Evolutionary conservation across 2,329 filamentous ascomycete genomes (phyloP).

Genomic region (Aspergillus pseudotamarii): DNA sequence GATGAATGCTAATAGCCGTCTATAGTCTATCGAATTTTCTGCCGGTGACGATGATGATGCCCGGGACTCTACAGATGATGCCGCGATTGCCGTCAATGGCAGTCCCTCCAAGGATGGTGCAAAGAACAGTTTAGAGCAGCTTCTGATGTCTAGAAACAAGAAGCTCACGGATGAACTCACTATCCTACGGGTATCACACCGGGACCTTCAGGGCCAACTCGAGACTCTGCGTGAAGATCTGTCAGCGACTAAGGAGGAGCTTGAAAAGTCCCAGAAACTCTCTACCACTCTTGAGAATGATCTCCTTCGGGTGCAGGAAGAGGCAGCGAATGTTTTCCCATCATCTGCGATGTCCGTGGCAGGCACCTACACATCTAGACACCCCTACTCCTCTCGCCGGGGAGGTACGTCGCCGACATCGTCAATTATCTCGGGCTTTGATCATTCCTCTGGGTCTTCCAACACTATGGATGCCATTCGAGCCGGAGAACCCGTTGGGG

Average conservation of each 20-base stretch:
- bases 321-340: slow-evolving; percentile 80
- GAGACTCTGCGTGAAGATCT: slow-evolving; percentile 82
- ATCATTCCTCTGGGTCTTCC: slow-evolving; percentile 61
- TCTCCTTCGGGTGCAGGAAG: slow-evolving; percentile 81
- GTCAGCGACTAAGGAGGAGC: slow-evolving; percentile 77
- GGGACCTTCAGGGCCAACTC: slow-evolving; percentile 81
- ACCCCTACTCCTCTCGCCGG: slow-evolving; percentile 71
- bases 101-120: slow-evolving; percentile 57
- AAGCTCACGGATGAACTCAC: slow-evolving; percentile 94
- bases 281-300: slow-evolving; percentile 92
- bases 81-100: slow-evolving; percentile 48
- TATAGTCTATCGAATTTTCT: slow-evolving; percentile 87
- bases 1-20: slow-evolving; percentile 12
- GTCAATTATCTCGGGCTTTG: slow-evolving; percentile 97
- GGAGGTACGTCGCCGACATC: slow-evolving; percentile 84
- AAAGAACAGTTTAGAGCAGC: slow-evolving; percentile 73
- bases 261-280: slow-evolving; percentile 81
- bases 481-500: slow-evolving; percentile 68
- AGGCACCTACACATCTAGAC: slow-evolving; percentile 82
- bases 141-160: slow-evolving; percentile 91
- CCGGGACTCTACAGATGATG: slow-evolving; percentile 48
- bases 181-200: slow-evolving; percentile 87
- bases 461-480: slow-evolving; percentile 61
- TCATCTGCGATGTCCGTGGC: slow-evolving; percentile 86
- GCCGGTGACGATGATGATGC: slow-evolving; percentile 75